Evolutionary conservation across 352 stramenopile genomes (phyloP), one percentile per base, ranked within the genome.

Genomic region (Thalassiosira hispida): DNA sequence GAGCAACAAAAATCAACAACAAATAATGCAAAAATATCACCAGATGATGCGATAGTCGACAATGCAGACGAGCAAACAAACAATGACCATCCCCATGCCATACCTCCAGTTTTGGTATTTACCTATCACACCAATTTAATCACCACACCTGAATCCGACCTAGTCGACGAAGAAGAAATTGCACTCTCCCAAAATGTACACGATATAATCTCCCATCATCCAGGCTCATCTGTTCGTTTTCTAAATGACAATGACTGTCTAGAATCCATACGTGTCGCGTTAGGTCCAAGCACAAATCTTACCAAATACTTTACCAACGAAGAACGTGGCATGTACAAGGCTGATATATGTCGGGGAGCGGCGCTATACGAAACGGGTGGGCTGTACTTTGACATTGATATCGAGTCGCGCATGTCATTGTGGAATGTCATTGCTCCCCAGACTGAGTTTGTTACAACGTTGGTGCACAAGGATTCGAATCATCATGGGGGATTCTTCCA

Each of bases 351-450:
- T 76, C 77, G 88, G 9, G 88, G 86, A n/a, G 81, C 75, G 23
- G 88, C 88, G 5, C 60, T 94, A n/a, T 90, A 87, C 18, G 79
- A 92, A 79, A 82, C 73, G 11, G 88, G 88, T 25, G 88, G 88
- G 14, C 44, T 92, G 20, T 94, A 94, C 67, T 85, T 94, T 63
- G 88, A 94, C 77, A 86, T 91, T 51, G 88, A 94, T 75, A 74
- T 94, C 5, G 81, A 89, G 18, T 77, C 88, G 14, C 71, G 86
- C 1, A 77, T 85, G 57, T 63, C 85, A 51, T 51, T 91, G n/a
- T 92, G 74, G 77, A 25, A 80, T 42, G 73, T 86, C 11, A 77
- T 93, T 51, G 18, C 38, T 3, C 27, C 35, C 0, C 25, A 47
- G 0, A 92, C 86, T 0, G 74, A 88, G 20, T 93, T 93, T 73